Evolutionary conservation across 2,329 filamentous ascomycete species (phyloP).

Genomic region (Trichoderma semiorbis): DNA sequence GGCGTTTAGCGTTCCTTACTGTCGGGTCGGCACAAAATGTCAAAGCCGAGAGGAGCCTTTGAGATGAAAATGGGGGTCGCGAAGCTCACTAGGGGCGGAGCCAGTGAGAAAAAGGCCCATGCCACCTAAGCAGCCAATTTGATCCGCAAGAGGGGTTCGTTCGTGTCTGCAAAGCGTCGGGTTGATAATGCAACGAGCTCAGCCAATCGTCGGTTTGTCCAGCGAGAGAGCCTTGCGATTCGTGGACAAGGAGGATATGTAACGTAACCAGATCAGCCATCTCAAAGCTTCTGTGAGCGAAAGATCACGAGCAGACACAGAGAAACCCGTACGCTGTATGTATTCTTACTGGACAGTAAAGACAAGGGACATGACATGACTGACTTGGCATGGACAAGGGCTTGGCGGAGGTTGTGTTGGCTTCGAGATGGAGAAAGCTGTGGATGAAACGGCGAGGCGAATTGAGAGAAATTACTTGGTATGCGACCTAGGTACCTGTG

Average conservation of each 20-base stretch:
- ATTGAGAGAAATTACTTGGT: not conserved
- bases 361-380: not conserved
- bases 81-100: not conserved
- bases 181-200: not conserved
- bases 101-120: not conserved
- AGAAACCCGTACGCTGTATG: not conserved
- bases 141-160: not conserved
- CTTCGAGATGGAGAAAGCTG: not conserved
- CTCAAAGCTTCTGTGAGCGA: not conserved
- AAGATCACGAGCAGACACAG: not conserved
- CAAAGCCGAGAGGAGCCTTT: not conserved
- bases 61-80: not conserved
- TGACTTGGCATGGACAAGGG: not conserved
- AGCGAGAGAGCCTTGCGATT: not conserved
- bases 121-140: not conserved
- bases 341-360: not conserved
- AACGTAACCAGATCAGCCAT: not conserved
- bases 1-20: conserved; percentile 15
- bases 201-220: not conserved
- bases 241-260: not conserved
- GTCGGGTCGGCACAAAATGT: conserved; percentile 16
- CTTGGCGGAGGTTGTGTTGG: not conserved
- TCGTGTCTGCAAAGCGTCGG: not conserved
- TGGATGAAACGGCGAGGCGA: not conserved
- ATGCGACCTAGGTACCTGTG: not conserved